Evolutionary conservation across 2,329 filamentous ascomycete genomes (phyloP).

Genomic region (Scytalidium sp.): DNA sequence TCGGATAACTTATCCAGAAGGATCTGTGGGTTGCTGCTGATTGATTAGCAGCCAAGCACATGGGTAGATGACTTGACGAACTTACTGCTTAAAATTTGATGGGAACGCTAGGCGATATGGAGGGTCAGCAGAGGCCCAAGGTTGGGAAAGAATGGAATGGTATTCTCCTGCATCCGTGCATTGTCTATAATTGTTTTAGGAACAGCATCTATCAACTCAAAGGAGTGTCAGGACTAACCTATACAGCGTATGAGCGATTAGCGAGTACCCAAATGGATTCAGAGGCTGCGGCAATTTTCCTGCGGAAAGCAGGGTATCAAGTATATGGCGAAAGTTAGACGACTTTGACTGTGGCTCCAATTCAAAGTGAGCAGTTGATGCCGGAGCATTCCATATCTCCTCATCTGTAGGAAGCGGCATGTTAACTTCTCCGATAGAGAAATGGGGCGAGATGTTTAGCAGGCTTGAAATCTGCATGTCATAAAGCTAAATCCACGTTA

Average conservation of each 20-base stretch:
- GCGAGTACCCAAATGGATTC: constrained; percentile 11
- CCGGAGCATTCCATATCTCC: constrained; percentile 10
- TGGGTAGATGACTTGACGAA: not conserved
- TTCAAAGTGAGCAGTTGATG: constrained; percentile 3
- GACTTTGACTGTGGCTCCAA: constrained; percentile 5
- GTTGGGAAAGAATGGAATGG: constrained; percentile 9
- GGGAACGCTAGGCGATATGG: constrained; percentile 11
- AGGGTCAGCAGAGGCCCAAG: constrained; percentile 5
- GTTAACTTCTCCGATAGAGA: constrained; percentile 11
- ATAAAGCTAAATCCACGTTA: constrained; percentile 8
- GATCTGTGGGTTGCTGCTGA: constrained; percentile 10
- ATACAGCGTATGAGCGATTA: constrained; percentile 11
- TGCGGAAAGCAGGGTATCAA: constrained; percentile 10
- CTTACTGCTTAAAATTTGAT: constrained; percentile 12
- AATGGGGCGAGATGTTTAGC: constrained; percentile 11
- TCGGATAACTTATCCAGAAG: constrained; percentile 11
- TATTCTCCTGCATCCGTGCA: constrained; percentile 11
- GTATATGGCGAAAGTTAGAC: constrained; percentile 8
- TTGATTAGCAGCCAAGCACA: not conserved
- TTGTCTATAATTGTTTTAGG: not conserved
- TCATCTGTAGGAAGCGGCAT: constrained; percentile 11
- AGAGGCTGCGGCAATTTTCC: constrained; percentile 11
- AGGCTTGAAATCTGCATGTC: constrained; percentile 13
- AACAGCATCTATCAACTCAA: not conserved
- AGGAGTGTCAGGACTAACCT: constrained; percentile 1